A percentile compares a stretch with the other conserved stretches of the same genome.
Conservation (phyloP, 2,329 filamentous ascomycete genomes). For the Diaporthe longicolla region DNA sequence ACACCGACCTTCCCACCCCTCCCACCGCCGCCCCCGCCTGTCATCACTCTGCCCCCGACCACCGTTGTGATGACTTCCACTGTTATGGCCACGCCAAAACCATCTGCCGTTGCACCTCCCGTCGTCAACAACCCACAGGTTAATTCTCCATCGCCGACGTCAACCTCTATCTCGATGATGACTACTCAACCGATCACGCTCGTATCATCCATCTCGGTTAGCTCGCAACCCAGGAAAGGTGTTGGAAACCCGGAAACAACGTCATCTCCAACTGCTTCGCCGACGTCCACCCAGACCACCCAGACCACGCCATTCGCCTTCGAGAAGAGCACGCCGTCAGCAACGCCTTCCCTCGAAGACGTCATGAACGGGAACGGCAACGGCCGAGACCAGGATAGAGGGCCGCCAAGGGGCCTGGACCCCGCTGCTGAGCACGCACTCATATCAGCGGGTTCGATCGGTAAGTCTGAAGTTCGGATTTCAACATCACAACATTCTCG, state of each 20-base stretch:
- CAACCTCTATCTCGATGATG: constrained; percentile 42
- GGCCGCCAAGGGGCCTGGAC: constrained; percentile 42
- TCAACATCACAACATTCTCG: not conserved
- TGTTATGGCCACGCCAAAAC: constrained; percentile 34
- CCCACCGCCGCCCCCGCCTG: not conserved
- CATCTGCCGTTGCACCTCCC: not conserved
- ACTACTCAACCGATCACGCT: constrained; percentile 28
- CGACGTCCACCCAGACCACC: constrained; percentile 17
- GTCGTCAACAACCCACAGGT: constrained; percentile 31
- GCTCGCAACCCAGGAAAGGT: constrained; percentile 36
- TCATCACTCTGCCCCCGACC: constrained; percentile 34
- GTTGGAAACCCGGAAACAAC: constrained; percentile 27
- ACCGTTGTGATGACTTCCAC: constrained; percentile 43
- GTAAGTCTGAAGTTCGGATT: constrained; percentile 43
- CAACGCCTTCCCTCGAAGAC: constrained; percentile 37
- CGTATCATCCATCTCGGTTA: constrained; percentile 16
- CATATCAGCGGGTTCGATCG: constrained; percentile 54
- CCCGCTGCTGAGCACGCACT: constrained; percentile 49
- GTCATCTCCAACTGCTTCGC: constrained; percentile 4
- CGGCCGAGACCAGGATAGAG: constrained; percentile 11
- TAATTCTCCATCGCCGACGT: constrained; percentile 19
- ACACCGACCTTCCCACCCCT: constrained; percentile 2
- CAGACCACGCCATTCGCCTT: constrained; percentile 32
- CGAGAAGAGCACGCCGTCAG: constrained; percentile 32
- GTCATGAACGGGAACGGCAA: constrained; percentile 30